Base-by-base conservation (phyloP, 2,329 filamentous ascomycete species). In the Fusarium gaditjirri region DNA sequence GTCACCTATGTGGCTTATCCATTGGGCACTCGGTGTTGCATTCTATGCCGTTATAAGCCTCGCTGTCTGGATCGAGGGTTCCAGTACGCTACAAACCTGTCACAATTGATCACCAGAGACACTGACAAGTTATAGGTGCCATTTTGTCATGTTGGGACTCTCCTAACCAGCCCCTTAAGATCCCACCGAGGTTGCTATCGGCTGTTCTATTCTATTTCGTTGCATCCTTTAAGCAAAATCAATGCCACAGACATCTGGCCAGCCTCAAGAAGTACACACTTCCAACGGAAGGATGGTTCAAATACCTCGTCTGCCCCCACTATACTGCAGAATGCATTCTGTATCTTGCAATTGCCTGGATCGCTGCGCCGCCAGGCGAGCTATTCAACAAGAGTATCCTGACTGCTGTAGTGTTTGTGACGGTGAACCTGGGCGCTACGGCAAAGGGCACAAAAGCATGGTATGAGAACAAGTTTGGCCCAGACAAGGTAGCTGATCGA, bases 241-340 rank as follows among this genome's bases (percentile, higher is more conserved):
- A 89, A 72, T 93, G 91, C 77, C 93, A 95, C 78, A 83, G 83
- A 60, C 86, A 95, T 75, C 87, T 96, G 25, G 89, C 91, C 44
- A 87, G 88, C 42, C 83, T 96, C 66, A 89, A 90, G 78, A 95
- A 94, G 78, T 98, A 99, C 81, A 93, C 92, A 16, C 86, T 98
- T 29, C 95, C 95, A 0, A 84, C 87, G 5, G 87, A 92, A 66
- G 91, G 91, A 6, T 83, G 92, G 63, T 99, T 98, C 81, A 85
- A 85, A 47, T 85, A 86, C 63, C 81, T 97, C 27, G 83, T 98
- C 42, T 97, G 93, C 75, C 94, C 96, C 23, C 96, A 99, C 82
- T 99, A 98, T 81, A 93, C 93, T 7, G 94, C 92, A 77, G 96
- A 98, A 83, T 95, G 93, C 78, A 79, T 92, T 43, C 89, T 98